Evolutionary conservation across 2,329 filamentous ascomycete genomes (phyloP).

Genomic region (Trichoderma endophyticum): DNA sequence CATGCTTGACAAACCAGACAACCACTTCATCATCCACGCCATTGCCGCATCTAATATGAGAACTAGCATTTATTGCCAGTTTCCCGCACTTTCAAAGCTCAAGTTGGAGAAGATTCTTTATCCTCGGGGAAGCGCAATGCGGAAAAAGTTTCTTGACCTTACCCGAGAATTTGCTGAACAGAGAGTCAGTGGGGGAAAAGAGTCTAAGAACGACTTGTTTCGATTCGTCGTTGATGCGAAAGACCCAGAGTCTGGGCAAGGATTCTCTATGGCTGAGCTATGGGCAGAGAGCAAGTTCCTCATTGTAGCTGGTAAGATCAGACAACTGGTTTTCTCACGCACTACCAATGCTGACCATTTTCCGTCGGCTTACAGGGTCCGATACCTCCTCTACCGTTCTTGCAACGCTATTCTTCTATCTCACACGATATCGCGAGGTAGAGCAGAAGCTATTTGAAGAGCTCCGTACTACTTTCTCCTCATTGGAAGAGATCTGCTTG

Average conservation of each 20-base stretch:
- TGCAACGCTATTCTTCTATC: slow-evolving; percentile 36
- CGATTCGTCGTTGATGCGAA: slow-evolving; percentile 45
- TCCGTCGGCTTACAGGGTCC: neutral
- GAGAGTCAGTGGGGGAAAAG: neutral
- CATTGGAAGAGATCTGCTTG: slow-evolving; percentile 34
- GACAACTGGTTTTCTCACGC: neutral
- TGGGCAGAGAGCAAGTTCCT: slow-evolving; percentile 40
- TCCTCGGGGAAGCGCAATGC: neutral
- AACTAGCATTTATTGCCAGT: neutral
- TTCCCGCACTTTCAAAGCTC: neutral
- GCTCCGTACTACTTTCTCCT: slow-evolving; percentile 31
- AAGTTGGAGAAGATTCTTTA: neutral
- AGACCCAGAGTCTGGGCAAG: slow-evolving; percentile 44
- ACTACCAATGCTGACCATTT: neutral
- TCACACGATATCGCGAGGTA: slow-evolving; percentile 32
- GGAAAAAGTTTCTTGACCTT: slow-evolving; percentile 19
- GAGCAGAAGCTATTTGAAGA: slow-evolving; percentile 32
- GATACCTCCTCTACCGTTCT: neutral
- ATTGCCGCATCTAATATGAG: neutral
- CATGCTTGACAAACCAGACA: slow-evolving; percentile 3
- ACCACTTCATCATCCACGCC: neutral
- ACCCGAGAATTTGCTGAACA: slow-evolving; percentile 7
- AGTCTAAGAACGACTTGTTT: slow-evolving; percentile 40
- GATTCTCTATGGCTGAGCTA: slow-evolving; percentile 41
- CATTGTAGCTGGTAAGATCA: slow-evolving; percentile 23